These are phyloP conservation scores for Citrus medica DNA, from an alignment of 345 rosid species.

Conservation along the genomic window DNA sequence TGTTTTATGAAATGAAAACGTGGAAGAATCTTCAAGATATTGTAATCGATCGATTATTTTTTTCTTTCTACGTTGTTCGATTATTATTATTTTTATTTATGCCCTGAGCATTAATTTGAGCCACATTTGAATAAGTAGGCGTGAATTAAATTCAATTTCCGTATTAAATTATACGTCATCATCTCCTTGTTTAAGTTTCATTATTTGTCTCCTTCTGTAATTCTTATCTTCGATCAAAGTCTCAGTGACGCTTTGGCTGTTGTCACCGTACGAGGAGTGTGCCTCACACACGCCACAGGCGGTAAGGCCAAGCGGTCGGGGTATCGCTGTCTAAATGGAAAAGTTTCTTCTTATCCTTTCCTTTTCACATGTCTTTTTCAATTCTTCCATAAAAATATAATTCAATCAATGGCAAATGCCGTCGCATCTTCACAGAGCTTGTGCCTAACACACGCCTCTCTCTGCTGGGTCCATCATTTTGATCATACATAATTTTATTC, in stretches of 20 bases:
- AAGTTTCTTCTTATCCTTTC: background rate
- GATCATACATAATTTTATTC: background rate
- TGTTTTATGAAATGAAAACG: too few relatives aligned
- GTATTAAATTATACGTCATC: too few relatives aligned
- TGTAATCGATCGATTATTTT: too few relatives aligned
- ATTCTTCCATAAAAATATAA: background rate
- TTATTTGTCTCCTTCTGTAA: background rate
- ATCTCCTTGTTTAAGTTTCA: too few relatives aligned
- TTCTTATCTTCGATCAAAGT: background rate
- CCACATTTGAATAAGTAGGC: too few relatives aligned
- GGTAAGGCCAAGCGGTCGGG: background rate
- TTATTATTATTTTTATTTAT: too few relatives aligned
- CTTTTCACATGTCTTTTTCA: background rate
- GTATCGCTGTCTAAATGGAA: background rate
- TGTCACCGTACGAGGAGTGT: background rate
- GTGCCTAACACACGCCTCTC: slow-evolving; percentile 7
- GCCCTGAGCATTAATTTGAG: too few relatives aligned
- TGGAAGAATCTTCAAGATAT: too few relatives aligned
- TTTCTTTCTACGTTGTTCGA: too few relatives aligned
- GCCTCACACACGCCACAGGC: slow-evolving; percentile 8
- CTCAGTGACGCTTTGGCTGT: background rate
- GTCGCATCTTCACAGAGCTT: background rate
- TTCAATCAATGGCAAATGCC: background rate
- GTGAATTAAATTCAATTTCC: too few relatives aligned
- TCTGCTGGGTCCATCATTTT: background rate